Conservation (phyloP, 371 early-diverging fungal genomes). For the Mucor indicus region DNA sequence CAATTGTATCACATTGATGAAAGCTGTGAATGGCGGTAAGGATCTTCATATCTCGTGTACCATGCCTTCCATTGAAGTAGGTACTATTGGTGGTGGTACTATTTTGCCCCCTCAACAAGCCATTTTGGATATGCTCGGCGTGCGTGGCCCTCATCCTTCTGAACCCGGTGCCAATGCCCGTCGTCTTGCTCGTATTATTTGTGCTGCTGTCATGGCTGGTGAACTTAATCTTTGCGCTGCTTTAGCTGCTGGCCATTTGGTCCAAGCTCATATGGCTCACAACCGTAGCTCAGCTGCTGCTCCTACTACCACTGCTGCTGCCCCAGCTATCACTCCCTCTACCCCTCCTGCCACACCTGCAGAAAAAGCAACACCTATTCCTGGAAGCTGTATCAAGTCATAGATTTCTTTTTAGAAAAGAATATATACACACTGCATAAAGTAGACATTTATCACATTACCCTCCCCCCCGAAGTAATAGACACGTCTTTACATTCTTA, state of each 20-base stretch:
- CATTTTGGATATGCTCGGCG: conserved; percentile 86
- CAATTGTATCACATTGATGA: conserved; percentile 94
- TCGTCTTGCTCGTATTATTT: conserved; percentile 84
- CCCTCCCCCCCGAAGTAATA: no score
- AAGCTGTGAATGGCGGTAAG: conserved; percentile 73
- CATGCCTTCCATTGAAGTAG: conserved; percentile 96
- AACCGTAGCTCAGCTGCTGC: conserved; percentile 55
- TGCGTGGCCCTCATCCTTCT: conserved; percentile 77
- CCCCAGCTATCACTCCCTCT: no score
- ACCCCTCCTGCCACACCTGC: conserved; percentile 19
- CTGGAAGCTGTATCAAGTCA: conserved; percentile 21
- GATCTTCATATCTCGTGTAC: conserved; percentile 86
- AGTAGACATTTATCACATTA: no score
- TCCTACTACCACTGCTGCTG: no score
- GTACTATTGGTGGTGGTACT: conserved; percentile 96
- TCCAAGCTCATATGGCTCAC: conserved; percentile 79
- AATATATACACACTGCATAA: no score
- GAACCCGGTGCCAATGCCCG: conserved; percentile 87
- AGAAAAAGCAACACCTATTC: conserved; percentile 11
- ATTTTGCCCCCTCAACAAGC: conserved; percentile 84
- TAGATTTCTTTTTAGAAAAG: conserved; percentile 3
- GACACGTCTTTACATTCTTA: no score
- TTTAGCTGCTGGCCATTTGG: conserved; percentile 81
- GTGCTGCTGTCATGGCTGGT: conserved; percentile 95
- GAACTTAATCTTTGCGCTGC: conserved; percentile 89